Evolutionary conservation across 495 filamentous ascomycete genomes (phyloP).

Genomic region (Penicillium angulare): DNA sequence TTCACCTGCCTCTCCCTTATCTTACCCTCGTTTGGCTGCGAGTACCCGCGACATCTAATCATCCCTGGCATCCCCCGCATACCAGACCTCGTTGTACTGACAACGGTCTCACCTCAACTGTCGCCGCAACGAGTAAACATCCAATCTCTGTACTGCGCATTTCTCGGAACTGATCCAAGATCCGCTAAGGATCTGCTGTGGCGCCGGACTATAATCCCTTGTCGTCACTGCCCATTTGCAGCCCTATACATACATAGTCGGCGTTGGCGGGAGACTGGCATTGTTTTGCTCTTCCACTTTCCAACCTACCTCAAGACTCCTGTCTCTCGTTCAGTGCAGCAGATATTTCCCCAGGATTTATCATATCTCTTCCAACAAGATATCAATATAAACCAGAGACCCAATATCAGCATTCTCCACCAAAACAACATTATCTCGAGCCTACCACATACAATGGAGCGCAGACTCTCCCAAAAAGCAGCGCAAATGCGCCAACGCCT

Average conservation of each 20-base stretch:
- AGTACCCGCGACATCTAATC: background rate
- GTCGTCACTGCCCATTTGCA: too few species aligned
- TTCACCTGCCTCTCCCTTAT: background rate
- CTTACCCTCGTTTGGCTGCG: background rate
- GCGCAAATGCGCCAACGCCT: constrained; percentile 23
- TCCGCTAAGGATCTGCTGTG: too few species aligned
- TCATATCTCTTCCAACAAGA: background rate
- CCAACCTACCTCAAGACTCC: background rate
- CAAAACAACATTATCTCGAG: background rate
- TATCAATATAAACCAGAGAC: background rate
- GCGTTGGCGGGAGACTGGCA: background rate
- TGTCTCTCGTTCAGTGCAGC: background rate
- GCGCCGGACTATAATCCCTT: too few species aligned
- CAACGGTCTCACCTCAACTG: constrained; percentile 2
- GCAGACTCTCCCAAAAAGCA: constrained; percentile 25
- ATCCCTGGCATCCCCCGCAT: constrained; percentile 7
- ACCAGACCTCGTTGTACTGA: constrained; percentile 6
- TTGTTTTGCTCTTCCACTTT: background rate
- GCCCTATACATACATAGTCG: background rate
- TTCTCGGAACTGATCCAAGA: too few species aligned
- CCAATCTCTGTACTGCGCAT: background rate
- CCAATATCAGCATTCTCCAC: background rate
- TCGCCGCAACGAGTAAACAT: background rate
- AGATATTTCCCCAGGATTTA: background rate
- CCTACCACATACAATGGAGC: constrained; percentile 20